These are phyloP conservation scores for Fusarium torreyae DNA, from an alignment of 2,329 filamentous ascomycete species.

Conservation along the genomic window DNA sequence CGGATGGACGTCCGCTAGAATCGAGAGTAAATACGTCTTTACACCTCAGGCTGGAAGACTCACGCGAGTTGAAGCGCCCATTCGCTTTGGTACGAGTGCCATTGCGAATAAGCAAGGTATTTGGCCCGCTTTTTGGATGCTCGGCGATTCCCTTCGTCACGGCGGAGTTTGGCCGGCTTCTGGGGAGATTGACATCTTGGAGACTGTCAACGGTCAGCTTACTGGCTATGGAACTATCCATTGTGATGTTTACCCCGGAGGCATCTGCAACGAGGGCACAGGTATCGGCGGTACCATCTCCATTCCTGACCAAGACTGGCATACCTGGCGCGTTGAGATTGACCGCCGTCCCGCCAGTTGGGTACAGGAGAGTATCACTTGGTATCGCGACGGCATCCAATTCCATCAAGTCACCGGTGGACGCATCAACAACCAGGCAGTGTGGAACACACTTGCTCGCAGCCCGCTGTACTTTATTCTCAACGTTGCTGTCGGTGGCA, in stretches of 20 bases:
- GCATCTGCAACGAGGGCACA: slow-evolving; percentile 63
- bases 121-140: slow-evolving; percentile 49
- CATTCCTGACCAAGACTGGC: slow-evolving; percentile 59
- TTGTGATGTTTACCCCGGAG: slow-evolving; percentile 53
- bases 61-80: slow-evolving; percentile 60
- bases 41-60: slow-evolving; percentile 57
- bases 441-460: slow-evolving; percentile 65
- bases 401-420: slow-evolving; percentile 61
- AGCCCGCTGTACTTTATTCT: slow-evolving; percentile 65
- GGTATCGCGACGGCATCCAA: slow-evolving; percentile 60
- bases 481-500: slow-evolving; percentile 68
- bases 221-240: slow-evolving; percentile 34
- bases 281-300: slow-evolving; percentile 56
- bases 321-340: slow-evolving; percentile 63
- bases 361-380: slow-evolving; percentile 63
- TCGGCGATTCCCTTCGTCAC: slow-evolving; percentile 41
- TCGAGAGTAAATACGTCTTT: slow-evolving; percentile 64
- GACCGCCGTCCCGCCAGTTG: slow-evolving; percentile 63
- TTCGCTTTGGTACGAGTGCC: slow-evolving; percentile 58
- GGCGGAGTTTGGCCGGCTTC: slow-evolving; percentile 44
- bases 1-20: slow-evolving; percentile 65
- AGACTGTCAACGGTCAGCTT: slow-evolving; percentile 32
- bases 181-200: slow-evolving; percentile 44
- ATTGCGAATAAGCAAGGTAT: slow-evolving; percentile 61
- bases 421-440: slow-evolving; percentile 58